Conservation (phyloP, 805 yeast genomes). For the Candida nonsorbophila region DNA sequence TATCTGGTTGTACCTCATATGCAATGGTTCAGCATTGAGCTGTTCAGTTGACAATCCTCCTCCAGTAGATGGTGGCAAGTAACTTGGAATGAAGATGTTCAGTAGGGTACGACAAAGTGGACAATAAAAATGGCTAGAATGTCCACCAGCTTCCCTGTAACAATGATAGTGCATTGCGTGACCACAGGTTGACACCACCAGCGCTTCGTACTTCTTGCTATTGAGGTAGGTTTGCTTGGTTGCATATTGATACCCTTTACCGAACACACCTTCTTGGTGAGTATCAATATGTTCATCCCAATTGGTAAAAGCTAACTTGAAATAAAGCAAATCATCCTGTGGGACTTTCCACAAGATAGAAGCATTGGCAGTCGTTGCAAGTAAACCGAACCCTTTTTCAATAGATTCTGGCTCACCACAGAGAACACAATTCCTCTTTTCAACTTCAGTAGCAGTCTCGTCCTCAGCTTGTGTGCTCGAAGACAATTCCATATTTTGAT, state of each 20-base stretch:
- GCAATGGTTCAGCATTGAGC: slow-evolving; percentile 7
- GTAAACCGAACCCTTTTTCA: slow-evolving; percentile 52
- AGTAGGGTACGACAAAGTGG: slow-evolving; percentile 47
- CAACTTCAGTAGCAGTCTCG: slow-evolving; percentile 7
- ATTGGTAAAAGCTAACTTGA: slow-evolving; percentile 18
- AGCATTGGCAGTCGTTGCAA: slow-evolving; percentile 43
- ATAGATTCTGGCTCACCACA: slow-evolving; percentile 51
- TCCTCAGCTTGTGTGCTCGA: slow-evolving; percentile 5
- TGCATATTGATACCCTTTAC: slow-evolving; percentile 12
- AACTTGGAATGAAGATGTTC: slow-evolving; percentile 43
- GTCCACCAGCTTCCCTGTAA: slow-evolving; percentile 23
- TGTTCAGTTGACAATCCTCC: slow-evolving; percentile 9
- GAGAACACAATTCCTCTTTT: slow-evolving; percentile 44
- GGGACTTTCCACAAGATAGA: slow-evolving; percentile 49
- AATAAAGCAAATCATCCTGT: slow-evolving; percentile 8
- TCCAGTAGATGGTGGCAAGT: slow-evolving; percentile 18
- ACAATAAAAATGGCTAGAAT: slow-evolving; percentile 30
- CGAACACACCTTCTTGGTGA: slow-evolving; percentile 13
- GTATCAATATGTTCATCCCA: slow-evolving; percentile 9
- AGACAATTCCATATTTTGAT: slow-evolving; percentile 24
- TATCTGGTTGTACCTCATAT: slow-evolving; percentile 17
- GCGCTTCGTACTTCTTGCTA: slow-evolving; percentile 11
- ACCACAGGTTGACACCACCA: slow-evolving; percentile 42
- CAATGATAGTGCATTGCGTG: slow-evolving; percentile 51
- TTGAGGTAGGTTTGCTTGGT: slow-evolving; percentile 2